phyloP scores from a whole-genome alignment of 768 basidiomycete species.

The Cubamyces sp. region DNA sequence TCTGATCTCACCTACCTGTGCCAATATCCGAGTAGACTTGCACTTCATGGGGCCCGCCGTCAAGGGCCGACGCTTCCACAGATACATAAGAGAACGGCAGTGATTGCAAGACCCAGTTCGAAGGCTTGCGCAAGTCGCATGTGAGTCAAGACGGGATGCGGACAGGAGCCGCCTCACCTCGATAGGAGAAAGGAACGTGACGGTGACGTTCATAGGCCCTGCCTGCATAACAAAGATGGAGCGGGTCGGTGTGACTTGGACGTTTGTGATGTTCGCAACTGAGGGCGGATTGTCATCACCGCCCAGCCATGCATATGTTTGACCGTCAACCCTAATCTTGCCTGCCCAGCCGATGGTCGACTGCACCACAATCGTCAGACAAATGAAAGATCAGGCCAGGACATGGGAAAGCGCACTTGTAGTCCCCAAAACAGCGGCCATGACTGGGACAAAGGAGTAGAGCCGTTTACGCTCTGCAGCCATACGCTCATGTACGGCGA shows the following conservation, averaged over 20 bases:
- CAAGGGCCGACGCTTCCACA: conserved; percentile 35
- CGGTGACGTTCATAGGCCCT: conserved; percentile 41
- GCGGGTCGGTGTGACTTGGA: conserved; percentile 41
- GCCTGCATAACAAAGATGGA: conserved; percentile 39
- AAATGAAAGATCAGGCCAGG: too few relatives aligned
- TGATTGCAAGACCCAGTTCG: conserved; percentile 43
- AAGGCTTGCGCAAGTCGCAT: conserved; percentile 31
- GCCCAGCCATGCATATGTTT: conserved; percentile 27
- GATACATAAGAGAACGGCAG: conserved; percentile 45
- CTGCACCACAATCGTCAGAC: neutral
- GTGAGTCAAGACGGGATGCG: too few relatives aligned
- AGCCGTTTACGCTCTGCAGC: conserved; percentile 12
- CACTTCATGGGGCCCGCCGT: conserved; percentile 38
- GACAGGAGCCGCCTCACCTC: conserved; percentile 35
- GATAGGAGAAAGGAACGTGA: conserved; percentile 45
- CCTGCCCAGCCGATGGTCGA: conserved; percentile 28
- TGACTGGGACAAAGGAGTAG: neutral
- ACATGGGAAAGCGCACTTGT: too few relatives aligned
- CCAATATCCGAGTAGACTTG: conserved; percentile 46
- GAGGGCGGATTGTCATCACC: neutral
- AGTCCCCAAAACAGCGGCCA: conserved; percentile 30
- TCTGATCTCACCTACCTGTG: conserved; percentile 32
- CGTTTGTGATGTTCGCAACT: conserved; percentile 27
- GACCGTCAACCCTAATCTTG: conserved; percentile 25
- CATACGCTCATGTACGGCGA: conserved; percentile 35